A percentile compares a stretch with the other conserved stretches of the same genome.
phyloP scores from a whole-genome alignment of 148 eudicot genomes.

The Limonium bicolor region DNA sequence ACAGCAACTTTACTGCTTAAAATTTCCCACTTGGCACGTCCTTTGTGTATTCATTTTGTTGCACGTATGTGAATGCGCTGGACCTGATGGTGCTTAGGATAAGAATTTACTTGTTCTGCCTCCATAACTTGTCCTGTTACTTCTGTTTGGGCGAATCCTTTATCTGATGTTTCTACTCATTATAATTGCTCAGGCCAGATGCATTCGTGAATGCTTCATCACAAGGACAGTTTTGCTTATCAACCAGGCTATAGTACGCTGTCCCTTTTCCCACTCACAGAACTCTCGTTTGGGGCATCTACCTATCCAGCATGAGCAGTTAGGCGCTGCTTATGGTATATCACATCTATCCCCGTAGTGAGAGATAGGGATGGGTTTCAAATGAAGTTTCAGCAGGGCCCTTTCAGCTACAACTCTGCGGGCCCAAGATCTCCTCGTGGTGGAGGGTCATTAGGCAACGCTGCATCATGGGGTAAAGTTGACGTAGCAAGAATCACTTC shows the following conservation, averaged over 20 bases:
- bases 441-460: constrained; percentile 26
- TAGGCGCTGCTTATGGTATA: constrained; percentile 35
- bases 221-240: constrained; percentile 30
- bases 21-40: too few species aligned
- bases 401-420: constrained; percentile 30
- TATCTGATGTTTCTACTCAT: not conserved
- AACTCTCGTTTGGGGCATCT: constrained; percentile 68
- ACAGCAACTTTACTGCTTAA: not conserved
- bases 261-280: constrained; percentile 40
- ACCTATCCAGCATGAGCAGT: constrained; percentile 37
- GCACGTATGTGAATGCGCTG: not conserved
- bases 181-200: constrained; percentile 41
- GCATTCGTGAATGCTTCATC: constrained; percentile 37
- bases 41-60: not conserved
- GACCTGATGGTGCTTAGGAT: constrained; percentile 1
- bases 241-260: constrained; percentile 24
- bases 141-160: not conserved
- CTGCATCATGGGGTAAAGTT: constrained; percentile 51
- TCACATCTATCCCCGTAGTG: too few species aligned
- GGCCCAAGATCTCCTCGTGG: constrained; percentile 36
- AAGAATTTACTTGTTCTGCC: not conserved
- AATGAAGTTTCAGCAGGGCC: constrained; percentile 22
- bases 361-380: constrained; percentile 56
- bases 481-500: not conserved
- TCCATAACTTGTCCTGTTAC: not conserved